Conservation (phyloP, 768 basidiomycete genomes). For the Podaxis sp. region DNA sequence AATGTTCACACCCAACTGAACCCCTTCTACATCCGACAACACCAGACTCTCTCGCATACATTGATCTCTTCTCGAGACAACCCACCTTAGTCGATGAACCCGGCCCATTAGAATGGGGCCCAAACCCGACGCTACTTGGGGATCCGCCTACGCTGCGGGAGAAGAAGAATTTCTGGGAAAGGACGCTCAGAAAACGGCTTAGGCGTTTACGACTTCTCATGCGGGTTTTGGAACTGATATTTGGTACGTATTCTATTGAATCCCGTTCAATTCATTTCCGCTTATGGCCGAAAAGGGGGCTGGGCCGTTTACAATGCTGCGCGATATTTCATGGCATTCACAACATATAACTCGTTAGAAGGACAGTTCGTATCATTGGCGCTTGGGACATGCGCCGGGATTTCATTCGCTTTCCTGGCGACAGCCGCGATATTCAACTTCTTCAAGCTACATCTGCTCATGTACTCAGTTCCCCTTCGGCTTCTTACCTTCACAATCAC, state of each 20-base stretch:
- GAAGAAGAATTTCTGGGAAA: slow-evolving; percentile 26
- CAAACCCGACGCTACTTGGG: slow-evolving; percentile 27
- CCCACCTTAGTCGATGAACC: slow-evolving; percentile 25
- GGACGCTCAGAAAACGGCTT: slow-evolving; percentile 23
- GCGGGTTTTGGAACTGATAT: slow-evolving; percentile 29
- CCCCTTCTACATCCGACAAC: slow-evolving; percentile 36
- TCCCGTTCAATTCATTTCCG: slow-evolving; percentile 5
- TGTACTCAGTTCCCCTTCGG: slow-evolving; percentile 28
- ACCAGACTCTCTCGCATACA: slow-evolving; percentile 29
- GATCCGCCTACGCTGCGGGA: slow-evolving; percentile 25
- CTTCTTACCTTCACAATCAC: slow-evolving; percentile 27
- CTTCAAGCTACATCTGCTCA: slow-evolving; percentile 36
- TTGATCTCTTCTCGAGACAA: slow-evolving; percentile 32
- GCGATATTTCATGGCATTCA: slow-evolving; percentile 65
- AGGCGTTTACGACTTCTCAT: slow-evolving; percentile 27
- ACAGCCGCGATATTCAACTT: slow-evolving; percentile 37
- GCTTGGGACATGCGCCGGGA: slow-evolving; percentile 45
- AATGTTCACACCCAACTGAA: slow-evolving; percentile 40
- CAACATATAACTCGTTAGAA: slow-evolving; percentile 33
- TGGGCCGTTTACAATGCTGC: slow-evolving; percentile 64
- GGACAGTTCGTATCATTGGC: slow-evolving; percentile 45
- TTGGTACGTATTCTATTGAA: slow-evolving; percentile 31
- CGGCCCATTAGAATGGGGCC: slow-evolving; percentile 24
- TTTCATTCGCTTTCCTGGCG: slow-evolving; percentile 38
- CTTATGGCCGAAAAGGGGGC: slow-evolving; percentile 32